Base-by-base conservation (phyloP, 192 early-diverging fungal species). In the Jimgerdemannia flammicorona region DNA sequence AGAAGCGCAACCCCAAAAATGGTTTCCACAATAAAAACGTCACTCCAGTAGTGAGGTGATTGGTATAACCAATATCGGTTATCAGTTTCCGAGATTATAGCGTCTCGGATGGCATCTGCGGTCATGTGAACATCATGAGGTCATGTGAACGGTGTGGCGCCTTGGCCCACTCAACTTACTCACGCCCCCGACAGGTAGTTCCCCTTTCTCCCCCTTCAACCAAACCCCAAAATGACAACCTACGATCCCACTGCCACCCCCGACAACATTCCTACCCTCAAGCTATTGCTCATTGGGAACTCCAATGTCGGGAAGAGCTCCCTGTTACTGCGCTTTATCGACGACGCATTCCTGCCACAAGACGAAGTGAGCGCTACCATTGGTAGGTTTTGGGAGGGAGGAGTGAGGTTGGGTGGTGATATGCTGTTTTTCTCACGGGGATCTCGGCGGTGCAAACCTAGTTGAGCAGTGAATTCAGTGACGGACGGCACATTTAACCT, bases 251-350 rank as follows among this genome's bases (percentile, higher is more conserved):
- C 40, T 39, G 39, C 9, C 40, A 3, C 10, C 43, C 40, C 40
- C 29, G 40, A 10, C 39, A 72, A 29, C 14, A 59, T 71, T 19
- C 80, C 96, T 29, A 97, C 96, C 4, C 94, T 98, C 81, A 99
- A 99, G 81, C 85, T 99, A 49, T 82, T 99, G 18, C 86, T 99
- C 44, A 95, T 99, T 79, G 98, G 98, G 29, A 97, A 98, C 84
- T 94, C 92, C 18, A 95, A 94, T 70, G 96, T 96, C 43, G 98
- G 98, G 71, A 99, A 99, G 82, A 95, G 93, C 64, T 96, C 93
- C 8, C 83, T 99, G 42, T 85, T 99, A 49, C 85, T 97, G 70
- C 91, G 97, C 69, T 98, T 98, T 77, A 96, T 93, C 3, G 97
- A 98, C 78, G 97, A 98, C 77, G 87, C 90, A 66, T 99, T 97